Evolutionary conservation across 1,284 basidiomycete genomes (phyloP).

Genomic region (Salmacisia buchloeana): DNA sequence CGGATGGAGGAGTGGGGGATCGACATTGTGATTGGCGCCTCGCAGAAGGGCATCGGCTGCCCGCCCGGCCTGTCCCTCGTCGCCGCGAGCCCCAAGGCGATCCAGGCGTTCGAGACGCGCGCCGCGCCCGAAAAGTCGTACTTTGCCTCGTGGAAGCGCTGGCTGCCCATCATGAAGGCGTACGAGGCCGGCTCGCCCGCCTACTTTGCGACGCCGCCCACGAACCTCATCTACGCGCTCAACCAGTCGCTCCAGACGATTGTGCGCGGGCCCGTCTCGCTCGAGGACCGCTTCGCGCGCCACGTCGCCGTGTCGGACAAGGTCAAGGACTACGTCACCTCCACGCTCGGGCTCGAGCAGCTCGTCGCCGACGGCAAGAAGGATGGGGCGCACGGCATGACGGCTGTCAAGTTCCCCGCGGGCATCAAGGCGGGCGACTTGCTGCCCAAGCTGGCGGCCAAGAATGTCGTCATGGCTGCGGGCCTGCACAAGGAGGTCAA

Average conservation of each 20-base stretch:
- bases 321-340: conserved; percentile 65
- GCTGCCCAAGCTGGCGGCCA: conserved; percentile 57
- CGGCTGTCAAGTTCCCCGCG: conserved; percentile 44
- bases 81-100: conserved; percentile 72
- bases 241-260: conserved; percentile 73
- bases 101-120: conserved; percentile 68
- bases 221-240: conserved; percentile 89
- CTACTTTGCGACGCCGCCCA: conserved; percentile 57
- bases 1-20: conserved; percentile 85
- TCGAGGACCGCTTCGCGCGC: conserved; percentile 72
- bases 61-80: conserved; percentile 91
- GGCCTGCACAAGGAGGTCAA: conserved; percentile 83
- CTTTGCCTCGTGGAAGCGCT: conserved; percentile 63
- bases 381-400: conserved; percentile 50
- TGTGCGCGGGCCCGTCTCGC: conserved; percentile 56
- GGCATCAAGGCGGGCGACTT: conserved; percentile 41
- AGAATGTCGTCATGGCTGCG: conserved; percentile 76
- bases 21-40: conserved; percentile 81
- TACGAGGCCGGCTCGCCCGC: conserved; percentile 45
- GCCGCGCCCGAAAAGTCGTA: conserved; percentile 69
- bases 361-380: conserved; percentile 42
- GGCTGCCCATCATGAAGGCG: conserved; percentile 50
- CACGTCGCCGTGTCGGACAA: conserved; percentile 70
- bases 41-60: conserved; percentile 89
- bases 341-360: conserved; percentile 62